Base-by-base conservation (phyloP, 1,284 basidiomycete genomes). In the Sporisorium iseilematis-ciliati region DNA sequence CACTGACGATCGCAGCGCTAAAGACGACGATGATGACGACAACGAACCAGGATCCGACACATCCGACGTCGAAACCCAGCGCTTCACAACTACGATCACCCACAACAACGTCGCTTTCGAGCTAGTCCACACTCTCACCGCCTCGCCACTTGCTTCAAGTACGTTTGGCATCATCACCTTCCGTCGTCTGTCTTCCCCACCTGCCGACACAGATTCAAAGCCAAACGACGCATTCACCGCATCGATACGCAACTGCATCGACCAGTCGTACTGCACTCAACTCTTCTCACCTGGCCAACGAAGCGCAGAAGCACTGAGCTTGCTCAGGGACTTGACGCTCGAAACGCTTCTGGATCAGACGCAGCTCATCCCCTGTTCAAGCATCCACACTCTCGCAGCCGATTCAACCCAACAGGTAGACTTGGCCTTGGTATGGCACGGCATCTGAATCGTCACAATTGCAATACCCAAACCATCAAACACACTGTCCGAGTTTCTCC, bases 401-500 rank as follows among this genome's bases (percentile, higher is more conserved):
- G 42, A 46, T 42, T 55, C 65, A 16, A 55, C 52, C 4, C 49
- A 56, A 4, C 23, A 21, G 11, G 33, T 60, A 11, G 64, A 74
- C 18, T 8, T 70, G 2, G 73, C 74, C 7, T 35, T 78, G 3
- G 41, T 70, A 38, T 78, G 74, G 74, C 69, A 78, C 35, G 74
- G 74, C 42, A 52, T 68, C 38, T 76, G n/a, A 50, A 40, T 18
- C 38, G 7, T 54, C 23, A n/a, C n/a, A n/a, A n/a, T 40, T 23
- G 10, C n/a, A 42, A 40, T 11, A 6, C 3, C 14, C 11, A 11
- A 29, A 21, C 23, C 11, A 6, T 4, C 20, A 20, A 20, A 14
- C 18, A 14, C 29, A 29, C 20, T 4, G 16, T 25, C 26, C 16
- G 3, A 45, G 16, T 21, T 43, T 20, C 4, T n/a, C 20, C 6